phyloP scores from a whole-genome alignment of 1,139 yeast species.

The Citeromyces siamensis region DNA sequence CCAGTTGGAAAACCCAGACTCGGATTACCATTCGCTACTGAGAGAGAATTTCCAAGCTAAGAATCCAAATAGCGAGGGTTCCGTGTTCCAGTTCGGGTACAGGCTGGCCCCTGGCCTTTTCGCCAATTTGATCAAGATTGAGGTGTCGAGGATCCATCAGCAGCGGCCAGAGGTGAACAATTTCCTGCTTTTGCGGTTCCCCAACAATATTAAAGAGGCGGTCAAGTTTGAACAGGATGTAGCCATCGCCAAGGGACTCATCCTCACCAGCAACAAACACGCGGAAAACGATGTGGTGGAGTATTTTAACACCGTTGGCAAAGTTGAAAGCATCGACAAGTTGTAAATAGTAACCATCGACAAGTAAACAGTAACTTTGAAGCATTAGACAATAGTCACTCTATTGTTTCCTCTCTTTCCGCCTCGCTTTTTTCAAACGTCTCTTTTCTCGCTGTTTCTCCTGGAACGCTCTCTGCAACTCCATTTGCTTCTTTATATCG shows the following conservation, averaged over 20 bases:
- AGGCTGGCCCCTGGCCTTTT: constrained; percentile 44
- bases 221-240: constrained; percentile 49
- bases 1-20: constrained; percentile 28
- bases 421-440: constrained; percentile 27
- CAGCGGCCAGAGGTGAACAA: constrained; percentile 28
- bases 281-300: constrained; percentile 29
- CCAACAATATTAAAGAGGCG: constrained; percentile 48
- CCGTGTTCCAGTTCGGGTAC: constrained; percentile 18
- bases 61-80: constrained; percentile 13
- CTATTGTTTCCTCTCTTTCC: constrained; percentile 17
- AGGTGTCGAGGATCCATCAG: constrained; percentile 22
- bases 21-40: constrained; percentile 28
- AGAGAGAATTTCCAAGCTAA: constrained; percentile 15
- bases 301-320: constrained; percentile 49
- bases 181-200: constrained; percentile 39
- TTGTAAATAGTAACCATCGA: too few species aligned
- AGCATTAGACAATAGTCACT: too few species aligned
- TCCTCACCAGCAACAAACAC: constrained; percentile 20
- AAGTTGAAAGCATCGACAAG: constrained; percentile 18
- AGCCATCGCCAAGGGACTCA: constrained; percentile 28
- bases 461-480: constrained; percentile 24
- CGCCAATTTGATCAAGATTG: constrained; percentile 41
- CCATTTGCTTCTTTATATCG: constrained; percentile 19
- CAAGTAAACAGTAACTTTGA: too few species aligned
- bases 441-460: constrained; percentile 30